These are phyloP conservation scores for Lactuca sativa DNA, from an alignment of 129 eudicot species.

Conservation along the genomic window DNA sequence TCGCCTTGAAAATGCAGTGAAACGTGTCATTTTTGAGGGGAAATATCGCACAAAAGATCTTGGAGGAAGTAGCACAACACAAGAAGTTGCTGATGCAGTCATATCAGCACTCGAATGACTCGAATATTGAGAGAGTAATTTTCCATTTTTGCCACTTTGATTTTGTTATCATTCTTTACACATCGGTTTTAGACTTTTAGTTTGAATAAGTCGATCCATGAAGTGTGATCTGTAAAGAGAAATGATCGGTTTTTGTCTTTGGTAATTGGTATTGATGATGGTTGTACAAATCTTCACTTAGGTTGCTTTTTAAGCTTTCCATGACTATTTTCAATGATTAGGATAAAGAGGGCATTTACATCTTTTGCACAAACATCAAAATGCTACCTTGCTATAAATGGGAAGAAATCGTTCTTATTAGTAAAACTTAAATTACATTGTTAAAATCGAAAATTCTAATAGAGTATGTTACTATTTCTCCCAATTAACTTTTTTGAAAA, in stretches of 20 bases:
- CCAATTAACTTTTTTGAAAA: not conserved
- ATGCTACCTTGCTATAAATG: too few species aligned
- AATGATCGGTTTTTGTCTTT: constrained; percentile 9
- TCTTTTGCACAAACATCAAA: not conserved
- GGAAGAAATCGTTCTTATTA: too few species aligned
- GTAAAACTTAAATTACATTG: not conserved
- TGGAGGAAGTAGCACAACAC: constrained; percentile 76
- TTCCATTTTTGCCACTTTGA: constrained; percentile 10
- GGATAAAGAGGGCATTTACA: not conserved
- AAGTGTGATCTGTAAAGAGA: constrained; percentile 28
- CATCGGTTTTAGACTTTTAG: constrained; percentile 19
- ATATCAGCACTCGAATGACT: constrained; percentile 56
- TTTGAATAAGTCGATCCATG: constrained; percentile 31
- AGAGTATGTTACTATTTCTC: not conserved
- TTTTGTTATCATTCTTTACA: not conserved
- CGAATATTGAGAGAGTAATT: constrained; percentile 1
- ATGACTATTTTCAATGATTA: too few species aligned
- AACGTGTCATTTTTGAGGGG: constrained; percentile 65
- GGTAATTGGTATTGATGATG: not conserved
- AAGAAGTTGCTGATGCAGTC: constrained; percentile 83
- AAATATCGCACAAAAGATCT: constrained; percentile 67
- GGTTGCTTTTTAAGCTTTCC: too few species aligned
- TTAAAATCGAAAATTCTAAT: too few species aligned
- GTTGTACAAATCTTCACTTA: constrained; percentile 11
- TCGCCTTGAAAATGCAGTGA: constrained; percentile 72